Base-by-base conservation (phyloP, 2,329 filamentous ascomycete genomes). In the Cercospora zeae-maydis region DNA sequence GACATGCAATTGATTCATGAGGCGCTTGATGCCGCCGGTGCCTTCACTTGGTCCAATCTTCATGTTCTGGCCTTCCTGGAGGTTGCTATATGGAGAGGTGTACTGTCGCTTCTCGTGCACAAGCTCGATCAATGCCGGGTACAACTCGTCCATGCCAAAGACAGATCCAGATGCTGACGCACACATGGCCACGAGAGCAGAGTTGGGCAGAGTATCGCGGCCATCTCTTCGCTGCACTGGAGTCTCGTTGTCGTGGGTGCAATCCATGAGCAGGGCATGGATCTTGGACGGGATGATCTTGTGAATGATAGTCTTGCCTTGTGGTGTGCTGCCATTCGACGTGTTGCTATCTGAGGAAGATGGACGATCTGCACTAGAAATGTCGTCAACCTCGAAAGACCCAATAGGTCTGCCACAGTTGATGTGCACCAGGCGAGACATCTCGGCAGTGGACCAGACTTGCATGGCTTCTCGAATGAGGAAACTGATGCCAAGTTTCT, bases 381-480 rank as follows among this genome's bases (percentile, higher is more conserved):
- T 85, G 67, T 96, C 90, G 70, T 97, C 92, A n/a, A 96, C 84
- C 73, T 98, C 93, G 72, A 99, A 98, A 76, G 93, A 98, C 62
- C 95, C 95, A 73, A 99, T 97, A 0, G 96, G 95, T 27, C 92
- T 87, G 37, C 95, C 95, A 33, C 92, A 93, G 75, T 99, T 93
- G 66, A 89, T 89, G 78, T 99, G 96, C 10, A 99, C 93, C 34
- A 99, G 83, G 51, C 93, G 84, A 77, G 93, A 97, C 66, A 99
- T 82, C 76, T 99, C 96, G 10, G 86, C 91, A 1, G 95, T 96
- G 74, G 90, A 93, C 93, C 93, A 98, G 33, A 93, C 91, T 76
- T 99, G 95, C 96, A 99, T 99, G 10, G 93, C 93, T 78, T 99
- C 95, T 63, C 95, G 88, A 69, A 99, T 96, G 56, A 99, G 83